A percentile compares a stretch with the other conserved stretches of the same genome.
These are phyloP conservation scores for Wickerhamomyces kurtzmanii DNA, from an alignment of 805 yeast species.

Conservation along the genomic window DNA sequence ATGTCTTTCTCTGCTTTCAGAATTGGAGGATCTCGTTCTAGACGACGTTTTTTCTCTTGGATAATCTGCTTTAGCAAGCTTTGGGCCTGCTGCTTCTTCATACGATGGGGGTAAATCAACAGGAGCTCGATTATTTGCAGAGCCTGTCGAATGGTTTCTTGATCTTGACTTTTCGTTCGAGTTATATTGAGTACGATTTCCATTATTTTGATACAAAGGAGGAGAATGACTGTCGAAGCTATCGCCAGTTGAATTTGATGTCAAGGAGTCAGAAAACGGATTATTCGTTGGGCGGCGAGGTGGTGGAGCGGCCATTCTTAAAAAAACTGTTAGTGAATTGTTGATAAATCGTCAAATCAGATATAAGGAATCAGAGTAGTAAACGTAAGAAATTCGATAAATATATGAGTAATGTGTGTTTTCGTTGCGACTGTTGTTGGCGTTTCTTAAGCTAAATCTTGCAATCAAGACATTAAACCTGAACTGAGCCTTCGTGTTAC, in stretches of 20 bases:
- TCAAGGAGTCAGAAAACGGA: conserved; percentile 42
- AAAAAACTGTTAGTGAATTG: conserved; percentile 1
- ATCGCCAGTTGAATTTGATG: conserved; percentile 25
- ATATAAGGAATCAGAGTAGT: no score
- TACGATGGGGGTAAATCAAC: conserved; percentile 51
- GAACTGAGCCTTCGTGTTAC: no score
- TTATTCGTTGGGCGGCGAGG: conserved; percentile 28
- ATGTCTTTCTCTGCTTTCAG: conserved; percentile 5
- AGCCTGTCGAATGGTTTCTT: conserved; percentile 11
- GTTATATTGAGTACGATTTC: conserved; percentile 19
- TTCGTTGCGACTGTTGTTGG: conserved; percentile 1
- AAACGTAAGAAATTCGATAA: conserved; percentile 1
- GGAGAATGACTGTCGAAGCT: conserved; percentile 4
- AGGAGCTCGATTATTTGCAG: conserved; percentile 5
- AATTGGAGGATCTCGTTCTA: conserved; percentile 16
- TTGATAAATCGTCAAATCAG: no score
- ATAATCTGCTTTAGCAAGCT: conserved; percentile 30
- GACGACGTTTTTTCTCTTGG: conserved; percentile 39
- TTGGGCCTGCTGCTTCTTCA: conserved; percentile 56
- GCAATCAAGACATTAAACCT: neutral
- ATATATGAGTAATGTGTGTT: conserved; percentile 1
- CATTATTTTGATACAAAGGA: conserved; percentile 23
- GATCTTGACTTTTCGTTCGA: conserved; percentile 13
- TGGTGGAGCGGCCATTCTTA: conserved; percentile 9
- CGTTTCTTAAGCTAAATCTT: neutral